Conservation (phyloP, 2,329 filamentous ascomycete species). For the Geosmithia flava region DNA sequence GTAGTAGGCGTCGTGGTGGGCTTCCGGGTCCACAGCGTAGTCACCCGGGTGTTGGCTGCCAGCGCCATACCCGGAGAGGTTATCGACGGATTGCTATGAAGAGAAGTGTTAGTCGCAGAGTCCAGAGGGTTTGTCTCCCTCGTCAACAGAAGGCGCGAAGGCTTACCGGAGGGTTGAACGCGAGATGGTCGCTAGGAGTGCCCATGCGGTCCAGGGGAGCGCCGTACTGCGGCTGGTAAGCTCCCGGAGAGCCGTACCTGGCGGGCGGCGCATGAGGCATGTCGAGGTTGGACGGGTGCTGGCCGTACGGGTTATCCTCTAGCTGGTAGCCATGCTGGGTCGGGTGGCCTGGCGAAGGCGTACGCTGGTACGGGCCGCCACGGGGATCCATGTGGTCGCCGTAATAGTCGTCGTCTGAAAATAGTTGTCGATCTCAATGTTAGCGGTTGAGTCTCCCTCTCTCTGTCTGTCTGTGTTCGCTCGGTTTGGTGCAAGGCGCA, state of each 20-base stretch:
- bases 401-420: constrained; percentile 46
- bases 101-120: background rate
- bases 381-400: constrained; percentile 45
- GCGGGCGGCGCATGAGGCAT: constrained; percentile 12
- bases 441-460: background rate
- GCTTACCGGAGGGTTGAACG: constrained; percentile 75
- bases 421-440: background rate
- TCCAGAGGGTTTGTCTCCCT: background rate
- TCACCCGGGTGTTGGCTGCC: constrained; percentile 41
- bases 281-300: constrained; percentile 10
- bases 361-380: constrained; percentile 36
- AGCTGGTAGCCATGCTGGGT: constrained; percentile 68
- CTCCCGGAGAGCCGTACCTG: constrained; percentile 3
- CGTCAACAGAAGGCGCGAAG: background rate
- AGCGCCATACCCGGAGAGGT: constrained; percentile 32
- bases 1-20: constrained; percentile 80
- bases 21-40: constrained; percentile 69
- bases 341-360: constrained; percentile 65
- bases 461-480: background rate
- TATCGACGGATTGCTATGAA: constrained; percentile 38
- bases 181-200: constrained; percentile 63
- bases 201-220: constrained; percentile 20
- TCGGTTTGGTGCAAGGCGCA: background rate
- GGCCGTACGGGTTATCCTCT: constrained; percentile 61
- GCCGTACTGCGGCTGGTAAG: constrained; percentile 1